phyloP scores from a whole-genome alignment of 495 filamentous ascomycete species.

The Talaromyces adpressus region DNA sequence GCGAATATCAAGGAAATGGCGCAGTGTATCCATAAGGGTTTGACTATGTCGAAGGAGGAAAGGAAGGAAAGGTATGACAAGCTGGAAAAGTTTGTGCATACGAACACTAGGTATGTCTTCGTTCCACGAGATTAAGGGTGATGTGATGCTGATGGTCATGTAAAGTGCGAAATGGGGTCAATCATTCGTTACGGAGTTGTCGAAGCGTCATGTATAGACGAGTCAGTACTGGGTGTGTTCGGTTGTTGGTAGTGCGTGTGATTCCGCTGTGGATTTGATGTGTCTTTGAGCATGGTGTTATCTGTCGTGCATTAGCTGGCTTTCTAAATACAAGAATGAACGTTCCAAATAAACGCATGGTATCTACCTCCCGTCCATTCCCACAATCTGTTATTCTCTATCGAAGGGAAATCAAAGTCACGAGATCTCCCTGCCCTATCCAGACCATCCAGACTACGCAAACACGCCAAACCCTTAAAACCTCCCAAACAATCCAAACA shows the following conservation, averaged over 20 bases:
- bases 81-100: conserved; percentile 76
- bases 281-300: neutral
- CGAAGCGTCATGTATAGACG: conserved; percentile 9
- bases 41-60: conserved; percentile 77
- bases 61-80: conserved; percentile 70
- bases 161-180: conserved; percentile 32
- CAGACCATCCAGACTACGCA: neutral
- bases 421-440: neutral
- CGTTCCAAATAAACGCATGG: neutral
- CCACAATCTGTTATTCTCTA: no score
- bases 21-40: conserved; percentile 73
- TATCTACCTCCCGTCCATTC: neutral
- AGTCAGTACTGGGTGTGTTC: neutral
- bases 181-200: conserved; percentile 25
- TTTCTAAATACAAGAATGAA: neutral
- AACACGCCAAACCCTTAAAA: neutral
- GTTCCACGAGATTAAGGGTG: neutral
- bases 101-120: conserved; percentile 66
- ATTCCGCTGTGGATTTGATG: neutral
- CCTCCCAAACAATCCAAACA: neutral
- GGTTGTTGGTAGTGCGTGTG: neutral
- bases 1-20: conserved; percentile 87
- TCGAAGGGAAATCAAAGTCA: no score
- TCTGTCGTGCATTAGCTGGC: neutral
- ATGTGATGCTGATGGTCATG: no score